Evolutionary conservation across 345 rosid species (phyloP), one percentile per base, ranked within the genome.

Genomic region (Eucalyptus cloeziana): DNA sequence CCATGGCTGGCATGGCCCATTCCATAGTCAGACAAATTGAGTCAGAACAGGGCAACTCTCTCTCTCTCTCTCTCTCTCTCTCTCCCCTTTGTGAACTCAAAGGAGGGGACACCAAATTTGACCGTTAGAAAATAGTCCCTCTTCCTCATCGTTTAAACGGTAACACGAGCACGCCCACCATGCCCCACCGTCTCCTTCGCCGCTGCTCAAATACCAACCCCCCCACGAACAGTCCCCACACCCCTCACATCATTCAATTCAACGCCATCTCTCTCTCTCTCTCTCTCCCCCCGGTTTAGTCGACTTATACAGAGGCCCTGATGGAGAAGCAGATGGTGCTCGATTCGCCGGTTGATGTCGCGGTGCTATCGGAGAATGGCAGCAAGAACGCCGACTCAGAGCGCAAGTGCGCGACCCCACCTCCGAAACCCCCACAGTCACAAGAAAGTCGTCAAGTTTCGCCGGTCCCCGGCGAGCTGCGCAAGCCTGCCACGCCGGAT

Each of bases 401-500:
- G 93, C 90, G 15, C 91, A 89, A 88, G 89, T 22, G 86, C 89
- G n/a, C 79, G 22, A 50, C 52, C 27, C 58, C 81, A 11, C 9
- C 89, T 90, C 50, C 88, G 88, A 24, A 89, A 89, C 50, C 87
- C 93, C 49, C 91, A 80, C 76, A 94, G 89, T 76, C 89, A 92
- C 7, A 49, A 88, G 88, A 91, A 89, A 49, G 87, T 22, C 51
- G 15, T 11, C 54, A 56, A 22, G 0, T 30, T 30, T 86, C 87
- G 40, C 60, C 60, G 44, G 58, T 45, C 58, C 87, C 54, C 43
- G 87, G 87, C 10, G 96, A 95, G 87, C 43, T 94, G 88, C 89
- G 91, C 47, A 95, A 94, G 89, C 89, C 91, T 37, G 49, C 64
- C 49, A 95, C 96, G 64, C 99, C 97, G 0, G 97, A 94, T 91